Base-by-base conservation (phyloP, 2,329 filamentous ascomycete genomes). In the Cytospora mali region DNA sequence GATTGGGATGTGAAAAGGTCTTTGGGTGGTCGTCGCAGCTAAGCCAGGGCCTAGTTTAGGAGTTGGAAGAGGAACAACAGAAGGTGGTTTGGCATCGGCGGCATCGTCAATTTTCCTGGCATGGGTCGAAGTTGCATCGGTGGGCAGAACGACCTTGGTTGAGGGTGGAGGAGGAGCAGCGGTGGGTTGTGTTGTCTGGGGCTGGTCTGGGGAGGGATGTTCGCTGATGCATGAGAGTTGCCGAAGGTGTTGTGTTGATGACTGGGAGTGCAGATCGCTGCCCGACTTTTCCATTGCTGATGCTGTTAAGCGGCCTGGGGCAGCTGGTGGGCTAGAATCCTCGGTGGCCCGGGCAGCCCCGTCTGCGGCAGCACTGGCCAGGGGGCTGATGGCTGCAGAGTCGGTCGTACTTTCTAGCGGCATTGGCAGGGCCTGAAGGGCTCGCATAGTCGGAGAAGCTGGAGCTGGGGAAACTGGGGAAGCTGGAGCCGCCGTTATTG, bases 181-280 rank as follows among this genome's bases (percentile, higher is more conserved):
- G 62, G 27, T 53, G 42, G 61, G 27, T 25, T 52, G 49, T 54
- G 28, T 25, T 29, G 28, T 57, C 57, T 46, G 52, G 33, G 29
- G 53, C 55, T 56, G 66, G 52, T 63, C 57, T 39, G 61, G 64
- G 55, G 65, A 67, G 53, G 72, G 67, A 61, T 72, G 67, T 64
- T 77, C 72, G 70, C 71, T 67, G 66, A 75, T 75, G 68, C 71
- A 73, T 52, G 72, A 72, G 28, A 75, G 71, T 65, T 69, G 67
- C 55, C 63, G 62, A 54, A 23, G 42, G 21, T 46, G 42, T 46
- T 46, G 42, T 46, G 18, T 46, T 23, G 68, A 66, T 62, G 68
- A 62, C 33, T 66, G 49, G 42, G 42, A 46, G 42, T 61, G 76
- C 67, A 72, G 76, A 76, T 78, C 76, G 63, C 70, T 76, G 60